These are phyloP conservation scores for Sarcocystis neurona DNA, from an alignment of 169 alveolate genomes.

Conservation along the genomic window DNA sequence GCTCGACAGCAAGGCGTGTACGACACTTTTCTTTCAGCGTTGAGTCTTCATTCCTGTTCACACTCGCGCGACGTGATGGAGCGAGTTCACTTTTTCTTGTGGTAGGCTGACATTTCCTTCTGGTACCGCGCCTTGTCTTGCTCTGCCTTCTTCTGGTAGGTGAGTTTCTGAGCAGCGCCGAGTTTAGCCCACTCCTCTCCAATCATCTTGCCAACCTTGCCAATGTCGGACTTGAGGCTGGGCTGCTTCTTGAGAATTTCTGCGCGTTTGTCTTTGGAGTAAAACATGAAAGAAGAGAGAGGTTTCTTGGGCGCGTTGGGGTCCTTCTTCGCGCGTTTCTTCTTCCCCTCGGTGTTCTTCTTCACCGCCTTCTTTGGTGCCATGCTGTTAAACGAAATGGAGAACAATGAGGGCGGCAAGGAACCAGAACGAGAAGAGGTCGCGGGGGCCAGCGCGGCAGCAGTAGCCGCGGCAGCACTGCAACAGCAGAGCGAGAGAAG, in stretches of 20 bases:
- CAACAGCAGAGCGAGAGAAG: too few species aligned
- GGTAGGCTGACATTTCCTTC: constrained; percentile 80
- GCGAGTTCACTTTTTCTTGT: constrained; percentile 36
- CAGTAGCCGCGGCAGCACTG: too few species aligned
- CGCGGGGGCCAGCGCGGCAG: too few species aligned
- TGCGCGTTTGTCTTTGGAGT: constrained; percentile 85
- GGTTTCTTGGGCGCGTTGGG: constrained; percentile 89
- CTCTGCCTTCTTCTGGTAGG: constrained; percentile 86
- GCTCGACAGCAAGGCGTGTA: too few species aligned
- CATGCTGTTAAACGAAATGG: too few species aligned
- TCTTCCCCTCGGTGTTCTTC: constrained; percentile 56
- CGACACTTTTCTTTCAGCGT: too few species aligned
- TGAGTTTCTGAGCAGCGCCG: constrained; percentile 80
- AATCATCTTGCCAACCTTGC: constrained; percentile 88
- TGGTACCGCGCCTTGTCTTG: constrained; percentile 86
- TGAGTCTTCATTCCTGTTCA: too few species aligned
- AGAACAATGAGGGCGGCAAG: too few species aligned
- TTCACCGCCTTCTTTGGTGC: constrained; percentile 52
- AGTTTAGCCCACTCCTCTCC: constrained; percentile 89
- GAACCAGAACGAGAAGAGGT: too few species aligned
- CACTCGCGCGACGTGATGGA: too few species aligned
- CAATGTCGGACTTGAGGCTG: constrained; percentile 84
- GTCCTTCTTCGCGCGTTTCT: constrained; percentile 81
- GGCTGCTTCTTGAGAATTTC: constrained; percentile 83
- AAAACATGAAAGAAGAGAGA: constrained; percentile 86